phyloP scores from a whole-genome alignment of 2,329 filamentous ascomycete species.

The Venturia effusa region DNA sequence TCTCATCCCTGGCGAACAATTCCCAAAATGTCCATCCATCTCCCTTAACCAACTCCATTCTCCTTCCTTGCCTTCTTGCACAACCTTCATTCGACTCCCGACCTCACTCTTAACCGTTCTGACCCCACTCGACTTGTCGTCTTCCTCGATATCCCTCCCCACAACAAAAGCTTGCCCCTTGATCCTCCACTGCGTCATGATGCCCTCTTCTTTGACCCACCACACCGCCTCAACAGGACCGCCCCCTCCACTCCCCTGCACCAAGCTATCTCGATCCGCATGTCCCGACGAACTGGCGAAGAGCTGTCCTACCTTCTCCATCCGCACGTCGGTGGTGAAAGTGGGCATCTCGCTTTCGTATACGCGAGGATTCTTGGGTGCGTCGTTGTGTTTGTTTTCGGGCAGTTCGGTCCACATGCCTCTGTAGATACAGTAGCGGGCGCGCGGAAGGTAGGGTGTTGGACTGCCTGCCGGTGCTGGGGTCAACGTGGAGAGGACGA shows the following conservation, averaged over 20 bases:
- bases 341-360: constrained; percentile 71
- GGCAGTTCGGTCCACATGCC: constrained; percentile 72
- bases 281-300: constrained; percentile 40
- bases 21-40: constrained; percentile 81
- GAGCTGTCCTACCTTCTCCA: constrained; percentile 72
- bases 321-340: constrained; percentile 80
- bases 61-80: constrained; percentile 29
- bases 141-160: constrained; percentile 52
- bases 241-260: constrained; percentile 48
- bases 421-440: constrained; percentile 72
- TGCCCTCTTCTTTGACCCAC: constrained; percentile 57
- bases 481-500: constrained; percentile 40
- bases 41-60: constrained; percentile 72
- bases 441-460: constrained; percentile 39
- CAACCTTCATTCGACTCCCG: constrained; percentile 50
- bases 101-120: constrained; percentile 51
- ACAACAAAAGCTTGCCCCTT: constrained; percentile 67
- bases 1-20: constrained; percentile 70
- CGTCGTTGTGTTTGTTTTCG: constrained; percentile 60
- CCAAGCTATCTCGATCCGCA: constrained; percentile 31
- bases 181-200: constrained; percentile 69
- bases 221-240: constrained; percentile 72
- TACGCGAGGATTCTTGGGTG: constrained; percentile 56
- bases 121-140: constrained; percentile 39
- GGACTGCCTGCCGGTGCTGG: constrained; percentile 24